Percentiles rank a stretch among this genome's conserved stretches.
phyloP scores from a whole-genome alignment of 129 eudicot species.

The Rutidosis leptorrhynchoides region DNA sequence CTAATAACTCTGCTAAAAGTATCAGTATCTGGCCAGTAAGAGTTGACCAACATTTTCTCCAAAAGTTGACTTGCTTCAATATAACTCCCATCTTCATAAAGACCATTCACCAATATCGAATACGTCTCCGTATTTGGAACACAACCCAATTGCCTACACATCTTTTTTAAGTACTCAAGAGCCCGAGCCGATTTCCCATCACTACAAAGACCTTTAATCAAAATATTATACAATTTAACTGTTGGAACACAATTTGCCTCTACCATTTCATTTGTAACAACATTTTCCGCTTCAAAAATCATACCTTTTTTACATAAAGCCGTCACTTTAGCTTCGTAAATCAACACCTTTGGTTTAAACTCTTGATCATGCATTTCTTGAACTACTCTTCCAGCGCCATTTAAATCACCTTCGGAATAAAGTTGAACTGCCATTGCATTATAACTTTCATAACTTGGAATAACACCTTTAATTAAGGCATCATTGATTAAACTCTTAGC shows the following conservation, averaged over 20 bases:
- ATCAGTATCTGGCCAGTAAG: slow-evolving; percentile 48
- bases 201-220: slow-evolving; percentile 65
- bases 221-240: slow-evolving; percentile 47
- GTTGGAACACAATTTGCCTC: slow-evolving; percentile 63
- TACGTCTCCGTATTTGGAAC: slow-evolving; percentile 68
- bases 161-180: slow-evolving; percentile 45
- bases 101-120: slow-evolving; percentile 51
- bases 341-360: slow-evolving; percentile 39
- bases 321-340: slow-evolving; percentile 72
- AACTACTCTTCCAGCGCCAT: slow-evolving; percentile 56
- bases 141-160: slow-evolving; percentile 57
- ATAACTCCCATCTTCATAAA: slow-evolving; percentile 59
- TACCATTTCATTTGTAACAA: slow-evolving; percentile 62
- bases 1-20: slow-evolving; percentile 43
- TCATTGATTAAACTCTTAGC: slow-evolving; percentile 59
- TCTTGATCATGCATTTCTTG: slow-evolving; percentile 67
- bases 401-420: slow-evolving; percentile 51
- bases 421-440: slow-evolving; percentile 60
- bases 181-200: slow-evolving; percentile 42
- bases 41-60: slow-evolving; percentile 66
- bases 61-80: slow-evolving; percentile 64
- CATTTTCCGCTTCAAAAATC: slow-evolving; percentile 57
- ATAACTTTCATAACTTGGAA: slow-evolving; percentile 73
- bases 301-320: slow-evolving; percentile 50
- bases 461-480: slow-evolving; percentile 67